These are phyloP conservation scores for Mrakia hoshinonis DNA, from an alignment of 768 basidiomycete species.

Conservation along the genomic window DNA sequence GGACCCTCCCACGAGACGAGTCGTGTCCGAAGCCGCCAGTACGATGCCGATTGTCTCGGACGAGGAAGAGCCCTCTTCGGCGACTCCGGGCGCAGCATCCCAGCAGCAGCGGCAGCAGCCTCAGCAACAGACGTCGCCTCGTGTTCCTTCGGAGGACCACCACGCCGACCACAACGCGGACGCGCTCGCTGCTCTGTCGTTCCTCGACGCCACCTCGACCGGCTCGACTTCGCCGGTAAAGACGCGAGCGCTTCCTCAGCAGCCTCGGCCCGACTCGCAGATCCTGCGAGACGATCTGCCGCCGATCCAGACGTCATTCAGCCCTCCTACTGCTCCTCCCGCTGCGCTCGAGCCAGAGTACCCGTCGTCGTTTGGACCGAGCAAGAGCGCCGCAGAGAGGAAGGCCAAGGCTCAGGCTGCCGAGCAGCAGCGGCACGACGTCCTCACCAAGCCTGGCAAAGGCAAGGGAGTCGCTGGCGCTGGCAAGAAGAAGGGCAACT, in stretches of 20 bases:
- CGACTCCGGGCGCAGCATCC: neutral
- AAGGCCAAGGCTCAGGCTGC: constrained; percentile 75
- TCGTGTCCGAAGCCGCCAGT: constrained; percentile 8
- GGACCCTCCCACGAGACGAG: constrained; percentile 20
- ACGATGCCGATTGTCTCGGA: constrained; percentile 25
- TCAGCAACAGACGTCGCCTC: neutral
- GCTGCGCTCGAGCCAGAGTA: constrained; percentile 44
- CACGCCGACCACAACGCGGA: constrained; percentile 44
- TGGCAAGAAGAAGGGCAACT: constrained; percentile 38
- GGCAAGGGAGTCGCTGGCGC: constrained; percentile 35
- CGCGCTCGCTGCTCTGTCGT: constrained; percentile 68
- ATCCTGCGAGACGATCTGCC: neutral
- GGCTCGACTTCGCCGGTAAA: constrained; percentile 33
- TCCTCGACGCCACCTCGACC: constrained; percentile 47
- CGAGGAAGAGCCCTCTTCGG: neutral
- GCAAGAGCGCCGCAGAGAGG: constrained; percentile 71
- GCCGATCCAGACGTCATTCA: constrained; percentile 16
- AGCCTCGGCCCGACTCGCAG: constrained; percentile 19
- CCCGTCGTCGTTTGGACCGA: constrained; percentile 81
- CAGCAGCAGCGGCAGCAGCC: neutral
- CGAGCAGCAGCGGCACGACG: constrained; percentile 71
- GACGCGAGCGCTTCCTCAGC: constrained; percentile 35
- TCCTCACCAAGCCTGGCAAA: constrained; percentile 64
- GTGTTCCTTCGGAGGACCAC: neutral
- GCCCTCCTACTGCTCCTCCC: constrained; percentile 29